These are phyloP conservation scores for Phialophora expanda DNA, from an alignment of 2,329 filamentous ascomycete genomes.

Conservation along the genomic window DNA sequence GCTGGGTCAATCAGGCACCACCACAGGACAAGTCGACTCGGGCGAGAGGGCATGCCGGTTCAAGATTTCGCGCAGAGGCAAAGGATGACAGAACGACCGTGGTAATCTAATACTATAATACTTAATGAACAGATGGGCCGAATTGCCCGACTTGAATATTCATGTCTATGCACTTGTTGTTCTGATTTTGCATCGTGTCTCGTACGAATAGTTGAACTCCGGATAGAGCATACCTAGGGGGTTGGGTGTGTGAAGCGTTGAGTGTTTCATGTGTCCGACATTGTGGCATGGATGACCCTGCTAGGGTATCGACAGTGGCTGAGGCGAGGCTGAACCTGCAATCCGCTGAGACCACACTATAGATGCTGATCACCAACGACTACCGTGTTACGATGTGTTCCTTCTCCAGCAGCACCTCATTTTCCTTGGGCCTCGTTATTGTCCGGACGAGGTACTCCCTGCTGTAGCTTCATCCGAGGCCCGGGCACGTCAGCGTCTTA, in stretches of 20 bases:
- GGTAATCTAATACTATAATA: constrained; percentile 30
- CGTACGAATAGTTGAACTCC: too few species aligned
- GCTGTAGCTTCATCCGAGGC: neutral
- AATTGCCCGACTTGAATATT: neutral
- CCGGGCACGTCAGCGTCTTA: neutral
- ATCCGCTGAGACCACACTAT: too few species aligned
- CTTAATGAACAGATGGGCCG: constrained; percentile 18
- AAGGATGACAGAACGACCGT: constrained; percentile 5
- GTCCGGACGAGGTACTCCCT: neutral
- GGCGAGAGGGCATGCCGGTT: neutral
- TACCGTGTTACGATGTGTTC: neutral
- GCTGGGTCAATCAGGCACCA: neutral
- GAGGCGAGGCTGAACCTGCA: neutral
- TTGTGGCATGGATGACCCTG: neutral
- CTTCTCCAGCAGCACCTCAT: neutral
- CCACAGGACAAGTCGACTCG: neutral
- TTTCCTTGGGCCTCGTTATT: neutral
- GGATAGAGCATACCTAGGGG: neutral
- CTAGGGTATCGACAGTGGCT: neutral
- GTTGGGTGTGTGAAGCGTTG: constrained; percentile 3
- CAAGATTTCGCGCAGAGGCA: neutral
- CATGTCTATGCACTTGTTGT: neutral
- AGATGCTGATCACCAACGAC: neutral
- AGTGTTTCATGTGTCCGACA: constrained; percentile 11
- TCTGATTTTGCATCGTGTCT: neutral